Percentiles rank a stretch among this genome's conserved stretches.
Evolutionary conservation across 2,329 filamentous ascomycete species (phyloP).

Genomic region (Cordyceps sp.): DNA sequence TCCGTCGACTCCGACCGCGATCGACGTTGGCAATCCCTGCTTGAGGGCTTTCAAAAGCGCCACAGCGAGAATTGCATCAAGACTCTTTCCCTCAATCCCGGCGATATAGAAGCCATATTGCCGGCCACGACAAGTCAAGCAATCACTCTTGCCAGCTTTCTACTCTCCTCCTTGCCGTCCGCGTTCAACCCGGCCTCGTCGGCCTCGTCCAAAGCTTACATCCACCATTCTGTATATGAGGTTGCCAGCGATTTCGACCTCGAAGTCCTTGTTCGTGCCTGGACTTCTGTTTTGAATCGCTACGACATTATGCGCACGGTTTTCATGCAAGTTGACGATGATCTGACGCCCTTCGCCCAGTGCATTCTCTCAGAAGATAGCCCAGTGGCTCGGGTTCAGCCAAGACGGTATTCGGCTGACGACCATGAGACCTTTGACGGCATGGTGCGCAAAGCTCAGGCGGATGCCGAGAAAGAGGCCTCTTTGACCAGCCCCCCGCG

Average conservation of each 20-base stretch:
- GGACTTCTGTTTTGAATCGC: not conserved
- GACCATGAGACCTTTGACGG: not conserved
- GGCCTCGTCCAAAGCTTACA: not conserved
- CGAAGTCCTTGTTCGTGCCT: not conserved
- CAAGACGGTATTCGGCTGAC: not conserved
- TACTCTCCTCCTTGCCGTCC: not conserved
- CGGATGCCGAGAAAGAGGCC: not conserved
- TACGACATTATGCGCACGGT: not conserved
- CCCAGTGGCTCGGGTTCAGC: not conserved
- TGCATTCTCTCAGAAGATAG: not conserved
- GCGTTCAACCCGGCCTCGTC: not conserved
- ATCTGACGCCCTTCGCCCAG: not conserved
- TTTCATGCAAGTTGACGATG: not conserved
- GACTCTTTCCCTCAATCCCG: not conserved
- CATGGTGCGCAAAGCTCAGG: not conserved
- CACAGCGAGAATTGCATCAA: not conserved
- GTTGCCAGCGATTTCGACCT: not conserved
- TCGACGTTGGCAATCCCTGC: not conserved
- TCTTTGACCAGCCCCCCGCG: not conserved
- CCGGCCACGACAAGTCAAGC: not conserved
- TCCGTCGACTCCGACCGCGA: not conserved
- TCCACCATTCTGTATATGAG: not conserved
- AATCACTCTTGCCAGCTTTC: not conserved
- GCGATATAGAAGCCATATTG: not conserved
- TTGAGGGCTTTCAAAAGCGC: too few relatives aligned